A percentile compares a stretch with the other conserved stretches of the same genome.
Conservation (phyloP, 2,329 filamentous ascomycete genomes). For the Neofusicoccum laricinum region DNA sequence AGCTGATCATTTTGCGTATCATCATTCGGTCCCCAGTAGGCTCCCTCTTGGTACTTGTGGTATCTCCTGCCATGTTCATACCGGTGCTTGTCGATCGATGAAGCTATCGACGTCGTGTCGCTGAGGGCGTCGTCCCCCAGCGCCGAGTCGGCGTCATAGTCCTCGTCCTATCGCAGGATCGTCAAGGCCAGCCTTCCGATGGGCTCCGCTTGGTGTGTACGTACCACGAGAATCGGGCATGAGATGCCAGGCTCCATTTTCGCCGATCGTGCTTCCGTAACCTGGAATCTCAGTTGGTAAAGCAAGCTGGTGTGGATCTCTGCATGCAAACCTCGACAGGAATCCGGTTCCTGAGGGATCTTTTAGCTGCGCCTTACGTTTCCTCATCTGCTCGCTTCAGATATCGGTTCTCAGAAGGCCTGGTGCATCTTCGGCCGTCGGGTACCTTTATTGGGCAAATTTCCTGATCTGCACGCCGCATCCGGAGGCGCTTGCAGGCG, state of each 20-base stretch:
- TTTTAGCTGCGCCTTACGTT: no score
- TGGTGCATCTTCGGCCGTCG: neutral
- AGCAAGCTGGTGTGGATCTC: no score
- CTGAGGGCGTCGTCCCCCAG: neutral
- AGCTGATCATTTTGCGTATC: conserved; percentile 42
- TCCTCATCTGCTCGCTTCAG: neutral
- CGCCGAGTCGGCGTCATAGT: neutral
- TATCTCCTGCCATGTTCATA: conserved; percentile 21
- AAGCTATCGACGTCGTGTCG: conserved; percentile 14
- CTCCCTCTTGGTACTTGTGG: neutral
- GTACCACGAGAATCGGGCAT: neutral
- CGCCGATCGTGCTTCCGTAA: neutral
- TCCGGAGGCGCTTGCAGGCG: neutral
- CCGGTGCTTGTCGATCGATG: conserved; percentile 27
- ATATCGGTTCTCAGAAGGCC: neutral
- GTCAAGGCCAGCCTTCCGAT: neutral
- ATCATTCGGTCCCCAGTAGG: conserved; percentile 40
- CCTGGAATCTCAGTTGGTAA: no score
- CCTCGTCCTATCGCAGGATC: neutral
- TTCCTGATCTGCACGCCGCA: neutral
- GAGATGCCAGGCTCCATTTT: neutral
- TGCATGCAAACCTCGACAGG: no score
- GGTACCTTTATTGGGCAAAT: neutral
- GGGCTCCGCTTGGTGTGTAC: neutral
- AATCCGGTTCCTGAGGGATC: no score